Evolutionary conservation across 2,329 filamentous ascomycete species (phyloP).

Genomic region (Botryotinia globosa): DNA sequence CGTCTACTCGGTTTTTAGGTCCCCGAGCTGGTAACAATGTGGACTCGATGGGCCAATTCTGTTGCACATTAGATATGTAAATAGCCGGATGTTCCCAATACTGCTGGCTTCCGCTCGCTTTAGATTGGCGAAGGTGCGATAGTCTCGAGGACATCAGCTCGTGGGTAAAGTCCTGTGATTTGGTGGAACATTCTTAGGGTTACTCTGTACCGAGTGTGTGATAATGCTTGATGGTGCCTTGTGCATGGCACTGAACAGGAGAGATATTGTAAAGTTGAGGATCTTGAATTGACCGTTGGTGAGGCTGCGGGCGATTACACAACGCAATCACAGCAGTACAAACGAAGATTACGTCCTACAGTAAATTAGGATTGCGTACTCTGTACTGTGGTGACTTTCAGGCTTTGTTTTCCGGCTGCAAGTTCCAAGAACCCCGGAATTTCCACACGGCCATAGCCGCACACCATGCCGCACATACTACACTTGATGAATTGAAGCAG

Average conservation of each 20-base stretch:
- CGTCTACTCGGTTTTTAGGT: constrained; percentile 23
- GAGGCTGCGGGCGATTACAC: constrained; percentile 16
- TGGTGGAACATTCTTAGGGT: constrained; percentile 5
- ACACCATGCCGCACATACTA: constrained; percentile 2
- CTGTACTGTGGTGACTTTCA: constrained; percentile 19
- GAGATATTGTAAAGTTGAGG: not conserved
- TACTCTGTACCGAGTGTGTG: constrained; percentile 12
- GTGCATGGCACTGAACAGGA: constrained; percentile 7
- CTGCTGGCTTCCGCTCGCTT: constrained; percentile 19
- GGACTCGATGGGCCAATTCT: constrained; percentile 17
- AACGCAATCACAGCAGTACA: constrained; percentile 13
- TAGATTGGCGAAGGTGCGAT: constrained; percentile 22
- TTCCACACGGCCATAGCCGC: constrained; percentile 21
- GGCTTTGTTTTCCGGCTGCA: constrained; percentile 20
- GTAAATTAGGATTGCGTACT: constrained; percentile 16
- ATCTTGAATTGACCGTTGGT: constrained; percentile 14
- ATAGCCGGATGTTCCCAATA: constrained; percentile 20
- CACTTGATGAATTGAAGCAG: constrained; percentile 1
- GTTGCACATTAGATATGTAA: constrained; percentile 20
- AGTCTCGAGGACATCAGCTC: constrained; percentile 20
- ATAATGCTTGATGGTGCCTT: constrained; percentile 15
- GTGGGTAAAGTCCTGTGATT: constrained; percentile 13
- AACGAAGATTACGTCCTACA: constrained; percentile 21
- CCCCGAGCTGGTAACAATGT: constrained; percentile 21
- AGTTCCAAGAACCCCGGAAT: constrained; percentile 19